Evolutionary conservation across 2,329 filamentous ascomycete species (phyloP).

Genomic region (Fusarium sambucinum): DNA sequence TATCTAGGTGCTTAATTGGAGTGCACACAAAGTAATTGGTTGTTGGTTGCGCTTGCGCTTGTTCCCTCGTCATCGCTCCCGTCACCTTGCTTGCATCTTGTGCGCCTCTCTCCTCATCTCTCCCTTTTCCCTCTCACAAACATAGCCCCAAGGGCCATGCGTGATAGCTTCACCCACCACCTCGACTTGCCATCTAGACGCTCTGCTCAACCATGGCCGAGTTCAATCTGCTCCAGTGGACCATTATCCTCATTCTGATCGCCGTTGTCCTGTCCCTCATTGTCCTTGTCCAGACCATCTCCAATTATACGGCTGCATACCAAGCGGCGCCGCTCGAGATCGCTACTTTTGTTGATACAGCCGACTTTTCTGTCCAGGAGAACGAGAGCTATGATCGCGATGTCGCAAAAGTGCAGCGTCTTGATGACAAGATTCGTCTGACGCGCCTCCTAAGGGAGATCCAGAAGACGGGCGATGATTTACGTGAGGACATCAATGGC

Average conservation of each 20-base stretch:
- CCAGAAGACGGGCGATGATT: slow-evolving; percentile 69
- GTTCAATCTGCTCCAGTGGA: slow-evolving; percentile 66
- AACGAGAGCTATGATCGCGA: slow-evolving; percentile 74
- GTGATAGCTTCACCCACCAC: slow-evolving; percentile 47
- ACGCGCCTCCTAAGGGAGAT: slow-evolving; percentile 70
- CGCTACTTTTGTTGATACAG: slow-evolving; percentile 67
- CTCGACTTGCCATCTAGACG: slow-evolving; percentile 46
- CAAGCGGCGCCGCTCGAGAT: slow-evolving; percentile 69
- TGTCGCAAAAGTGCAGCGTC: slow-evolving; percentile 66
- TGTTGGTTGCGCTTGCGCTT: slow-evolving; percentile 41
- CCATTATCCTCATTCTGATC: slow-evolving; percentile 68
- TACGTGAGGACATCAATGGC: slow-evolving; percentile 69
- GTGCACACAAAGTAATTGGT: slow-evolving; percentile 38
- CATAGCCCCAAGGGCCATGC: slow-evolving; percentile 43
- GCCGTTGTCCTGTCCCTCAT: slow-evolving; percentile 68
- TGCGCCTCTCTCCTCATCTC: slow-evolving; percentile 36
- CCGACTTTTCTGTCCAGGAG: slow-evolving; percentile 72
- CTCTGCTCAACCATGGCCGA: slow-evolving; percentile 61
- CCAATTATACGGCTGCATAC: slow-evolving; percentile 68
- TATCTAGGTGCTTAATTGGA: slow-evolving; percentile 21
- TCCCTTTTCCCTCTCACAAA: slow-evolving; percentile 35
- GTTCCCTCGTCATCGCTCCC: slow-evolving; percentile 43
- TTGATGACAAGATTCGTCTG: slow-evolving; percentile 73
- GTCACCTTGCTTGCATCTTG: slow-evolving; percentile 29
- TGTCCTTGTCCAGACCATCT: slow-evolving; percentile 65